phyloP scores from a whole-genome alignment of 768 basidiomycete species.

The Sistotremastrum niveocremeum region DNA sequence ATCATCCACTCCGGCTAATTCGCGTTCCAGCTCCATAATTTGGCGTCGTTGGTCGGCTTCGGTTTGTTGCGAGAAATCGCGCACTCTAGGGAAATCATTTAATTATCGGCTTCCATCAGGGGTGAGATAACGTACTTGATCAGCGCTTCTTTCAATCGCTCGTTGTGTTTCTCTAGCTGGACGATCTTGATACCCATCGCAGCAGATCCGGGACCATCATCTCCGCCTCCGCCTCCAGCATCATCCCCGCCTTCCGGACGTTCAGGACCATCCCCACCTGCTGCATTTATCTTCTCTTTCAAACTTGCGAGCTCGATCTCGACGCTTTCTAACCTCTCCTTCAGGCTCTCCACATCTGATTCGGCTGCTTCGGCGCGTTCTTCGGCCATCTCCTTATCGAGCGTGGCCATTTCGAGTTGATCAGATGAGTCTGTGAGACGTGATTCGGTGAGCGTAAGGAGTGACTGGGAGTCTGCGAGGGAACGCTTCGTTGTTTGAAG shows the following conservation, averaged over 20 bases:
- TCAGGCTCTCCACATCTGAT: conserved; percentile 62
- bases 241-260: conserved; percentile 14
- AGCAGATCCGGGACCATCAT: conserved; percentile 36
- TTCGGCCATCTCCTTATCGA: conserved; percentile 96
- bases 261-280: conserved; percentile 12
- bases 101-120: not conserved
- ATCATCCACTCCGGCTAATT: conserved; percentile 64
- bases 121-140: conserved; percentile 40
- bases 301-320: conserved; percentile 79
- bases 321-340: conserved; percentile 61
- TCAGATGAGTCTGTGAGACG: conserved; percentile 71
- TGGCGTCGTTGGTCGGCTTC: conserved; percentile 73
- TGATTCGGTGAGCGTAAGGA: conserved; percentile 56
- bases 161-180: conserved; percentile 95
- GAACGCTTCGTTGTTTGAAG: conserved; percentile 63
- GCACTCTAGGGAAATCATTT: conserved; percentile 35
- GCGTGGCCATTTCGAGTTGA: conserved; percentile 85
- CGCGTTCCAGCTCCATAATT: conserved; percentile 83
- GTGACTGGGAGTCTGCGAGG: conserved; percentile 61
- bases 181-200: conserved; percentile 38
- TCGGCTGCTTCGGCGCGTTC: conserved; percentile 77
- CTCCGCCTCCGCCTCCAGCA: conserved; percentile 17
- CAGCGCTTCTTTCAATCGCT: conserved; percentile 87
- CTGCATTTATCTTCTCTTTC: conserved; percentile 35
- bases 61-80: conserved; percentile 78